A percentile compares a stretch with the other conserved stretches of the same genome.
phyloP scores from a whole-genome alignment of 2,329 filamentous ascomycete species.

The Shiraia sp. region DNA sequence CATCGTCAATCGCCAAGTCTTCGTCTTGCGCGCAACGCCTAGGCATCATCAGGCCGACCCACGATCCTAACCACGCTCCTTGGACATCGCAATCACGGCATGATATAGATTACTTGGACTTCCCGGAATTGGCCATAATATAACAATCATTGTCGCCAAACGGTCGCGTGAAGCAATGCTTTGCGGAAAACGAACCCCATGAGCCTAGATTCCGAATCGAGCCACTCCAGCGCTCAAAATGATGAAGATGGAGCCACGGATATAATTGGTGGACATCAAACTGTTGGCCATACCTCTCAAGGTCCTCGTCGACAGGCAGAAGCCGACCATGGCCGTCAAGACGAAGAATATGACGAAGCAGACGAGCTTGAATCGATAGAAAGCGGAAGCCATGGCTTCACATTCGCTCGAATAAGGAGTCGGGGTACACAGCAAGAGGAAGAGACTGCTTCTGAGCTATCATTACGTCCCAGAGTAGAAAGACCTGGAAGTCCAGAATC shows the following conservation, averaged over 20 bases:
- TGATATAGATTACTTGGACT: conserved; percentile 4
- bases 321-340: conserved; percentile 10
- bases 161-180: conserved; percentile 55
- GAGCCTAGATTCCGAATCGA: conserved; percentile 69
- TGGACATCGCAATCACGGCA: conserved; percentile 2
- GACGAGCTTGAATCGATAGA: conserved; percentile 30
- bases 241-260: conserved; percentile 19
- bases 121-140: not conserved
- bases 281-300: too few relatives aligned
- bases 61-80: too few relatives aligned
- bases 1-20: not conserved
- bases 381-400: conserved; percentile 30
- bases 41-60: too few relatives aligned
- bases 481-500: conserved; percentile 68
- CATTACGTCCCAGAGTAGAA: conserved; percentile 15
- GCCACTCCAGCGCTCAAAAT: conserved; percentile 62
- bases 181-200: conserved; percentile 60
- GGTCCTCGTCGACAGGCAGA: not conserved
- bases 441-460: conserved; percentile 23
- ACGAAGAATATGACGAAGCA: conserved; percentile 20
- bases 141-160: conserved; percentile 1
- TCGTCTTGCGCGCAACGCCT: conserved; percentile 2
- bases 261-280: conserved; percentile 47
- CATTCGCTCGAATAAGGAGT: conserved; percentile 36
- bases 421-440: conserved; percentile 26